phyloP scores from a whole-genome alignment of 768 basidiomycete species.

The Boletus vermiculosoides region DNA sequence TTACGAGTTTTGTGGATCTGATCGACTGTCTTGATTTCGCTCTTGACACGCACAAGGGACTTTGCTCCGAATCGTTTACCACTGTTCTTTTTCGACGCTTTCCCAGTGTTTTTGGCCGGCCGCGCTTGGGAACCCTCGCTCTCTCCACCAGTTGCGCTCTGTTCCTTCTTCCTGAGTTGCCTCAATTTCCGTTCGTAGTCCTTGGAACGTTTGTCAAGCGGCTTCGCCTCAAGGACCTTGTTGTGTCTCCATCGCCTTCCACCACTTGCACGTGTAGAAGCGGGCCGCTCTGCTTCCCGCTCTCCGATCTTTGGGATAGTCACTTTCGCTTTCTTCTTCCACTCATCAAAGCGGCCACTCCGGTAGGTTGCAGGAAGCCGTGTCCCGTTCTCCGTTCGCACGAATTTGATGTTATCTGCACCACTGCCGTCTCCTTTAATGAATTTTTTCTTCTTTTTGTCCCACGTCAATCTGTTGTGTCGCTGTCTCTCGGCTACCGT shows the following conservation, averaged over 20 bases:
- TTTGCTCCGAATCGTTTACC: slow-evolving; percentile 56
- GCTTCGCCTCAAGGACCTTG: slow-evolving; percentile 61
- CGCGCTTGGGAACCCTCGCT: slow-evolving; percentile 24
- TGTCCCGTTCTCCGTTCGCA: slow-evolving; percentile 89
- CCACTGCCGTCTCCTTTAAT: slow-evolving; percentile 82
- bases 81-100: slow-evolving; percentile 29
- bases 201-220: slow-evolving; percentile 68
- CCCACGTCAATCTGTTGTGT: slow-evolving; percentile 74
- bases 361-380: slow-evolving; percentile 89
- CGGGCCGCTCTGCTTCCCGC: slow-evolving; percentile 50
- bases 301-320: slow-evolving; percentile 83
- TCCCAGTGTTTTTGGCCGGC: slow-evolving; percentile 29
- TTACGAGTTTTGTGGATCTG: slow-evolving; percentile 82
- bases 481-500: slow-evolving; percentile 55
- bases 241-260: slow-evolving; percentile 75
- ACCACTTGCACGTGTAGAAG: slow-evolving; percentile 32
- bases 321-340: slow-evolving; percentile 79
- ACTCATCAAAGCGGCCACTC: slow-evolving; percentile 93
- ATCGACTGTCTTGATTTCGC: slow-evolving; percentile 81
- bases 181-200: slow-evolving; percentile 75
- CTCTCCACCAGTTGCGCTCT: slow-evolving; percentile 27
- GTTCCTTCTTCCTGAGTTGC: slow-evolving; percentile 57
- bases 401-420: slow-evolving; percentile 90
- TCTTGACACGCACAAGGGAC: slow-evolving; percentile 63
- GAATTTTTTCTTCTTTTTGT: slow-evolving; percentile 95